phyloP scores from a whole-genome alignment of 2,329 filamentous ascomycete genomes.

The Venturia asperata region DNA sequence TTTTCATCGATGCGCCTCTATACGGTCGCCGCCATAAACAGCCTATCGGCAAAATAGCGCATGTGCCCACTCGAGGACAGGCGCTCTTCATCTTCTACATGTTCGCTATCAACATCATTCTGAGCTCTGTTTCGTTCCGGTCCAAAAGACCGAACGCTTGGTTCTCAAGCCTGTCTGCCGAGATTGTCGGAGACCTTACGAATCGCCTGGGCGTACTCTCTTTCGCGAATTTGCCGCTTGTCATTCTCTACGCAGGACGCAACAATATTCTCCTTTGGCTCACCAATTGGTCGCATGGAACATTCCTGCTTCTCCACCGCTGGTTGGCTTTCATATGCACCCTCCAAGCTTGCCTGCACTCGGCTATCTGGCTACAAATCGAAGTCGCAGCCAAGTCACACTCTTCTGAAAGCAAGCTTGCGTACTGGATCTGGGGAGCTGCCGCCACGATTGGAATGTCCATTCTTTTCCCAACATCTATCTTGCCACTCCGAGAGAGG shows the following conservation, averaged over 20 bases:
- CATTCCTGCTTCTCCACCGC: conserved; percentile 44
- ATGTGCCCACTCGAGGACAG: conserved; percentile 40
- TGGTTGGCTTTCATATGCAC: conserved; percentile 43
- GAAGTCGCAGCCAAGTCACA: conserved; percentile 31
- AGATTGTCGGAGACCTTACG: conserved; percentile 33
- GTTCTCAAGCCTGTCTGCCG: conserved; percentile 20
- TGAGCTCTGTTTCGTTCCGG: conserved; percentile 29
- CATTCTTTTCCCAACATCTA: conserved; percentile 22
- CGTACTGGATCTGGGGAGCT: conserved; percentile 42
- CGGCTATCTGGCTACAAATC: conserved; percentile 4
- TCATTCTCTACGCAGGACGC: conserved; percentile 40
- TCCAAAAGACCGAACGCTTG: conserved; percentile 25
- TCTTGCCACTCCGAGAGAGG: conserved; percentile 28
- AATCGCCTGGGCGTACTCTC: conserved; percentile 38
- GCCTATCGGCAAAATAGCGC: conserved; percentile 32
- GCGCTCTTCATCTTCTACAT: conserved; percentile 39
- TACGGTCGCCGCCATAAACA: conserved; percentile 30
- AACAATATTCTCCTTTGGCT: conserved; percentile 45
- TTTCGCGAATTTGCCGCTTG: conserved; percentile 37
- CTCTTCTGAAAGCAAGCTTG: conserved; percentile 23
- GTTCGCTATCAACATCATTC: conserved; percentile 34
- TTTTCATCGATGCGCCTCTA: conserved; percentile 30
- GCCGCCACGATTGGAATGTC: conserved; percentile 34
- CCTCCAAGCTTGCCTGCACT: conserved; percentile 42
- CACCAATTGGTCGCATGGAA: conserved; percentile 45